Percentiles rank a stretch among this genome's conserved stretches.
Conservation (phyloP, 768 basidiomycete species). For the Lentinula edodes region DNA sequence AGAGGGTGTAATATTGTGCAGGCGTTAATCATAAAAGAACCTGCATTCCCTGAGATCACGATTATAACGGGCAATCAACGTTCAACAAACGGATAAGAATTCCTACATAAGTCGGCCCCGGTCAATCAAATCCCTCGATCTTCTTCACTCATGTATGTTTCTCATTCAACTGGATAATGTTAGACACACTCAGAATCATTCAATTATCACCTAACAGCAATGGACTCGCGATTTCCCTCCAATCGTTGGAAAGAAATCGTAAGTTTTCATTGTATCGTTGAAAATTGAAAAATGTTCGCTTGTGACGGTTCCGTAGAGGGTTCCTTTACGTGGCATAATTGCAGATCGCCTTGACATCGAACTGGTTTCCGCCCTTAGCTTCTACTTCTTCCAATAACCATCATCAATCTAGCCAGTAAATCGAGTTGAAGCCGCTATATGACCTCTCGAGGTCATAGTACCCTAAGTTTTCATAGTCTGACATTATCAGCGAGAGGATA, state of each 20-base stretch:
- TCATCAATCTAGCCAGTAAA: neutral
- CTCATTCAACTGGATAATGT: no score
- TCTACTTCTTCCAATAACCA: neutral
- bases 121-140: neutral
- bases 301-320: neutral
- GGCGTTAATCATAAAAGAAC: neutral
- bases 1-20: neutral
- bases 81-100: no score
- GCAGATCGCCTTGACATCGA: conserved; percentile 20
- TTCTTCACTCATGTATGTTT: no score
- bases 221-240: no score
- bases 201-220: no score
- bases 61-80: neutral
- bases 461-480: neutral
- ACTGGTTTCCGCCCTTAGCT: neutral
- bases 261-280: no score
- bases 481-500: neutral
- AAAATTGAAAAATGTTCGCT: no score
- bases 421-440: neutral
- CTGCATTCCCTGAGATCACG: neutral
- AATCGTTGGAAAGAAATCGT: no score
- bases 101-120: neutral
- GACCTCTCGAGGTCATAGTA: neutral
- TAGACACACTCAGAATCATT: no score
- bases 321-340: conserved; percentile 3